Conservation (phyloP, 176 grass and related monocot genomes). For the Tillandsia leiboldiana region DNA sequence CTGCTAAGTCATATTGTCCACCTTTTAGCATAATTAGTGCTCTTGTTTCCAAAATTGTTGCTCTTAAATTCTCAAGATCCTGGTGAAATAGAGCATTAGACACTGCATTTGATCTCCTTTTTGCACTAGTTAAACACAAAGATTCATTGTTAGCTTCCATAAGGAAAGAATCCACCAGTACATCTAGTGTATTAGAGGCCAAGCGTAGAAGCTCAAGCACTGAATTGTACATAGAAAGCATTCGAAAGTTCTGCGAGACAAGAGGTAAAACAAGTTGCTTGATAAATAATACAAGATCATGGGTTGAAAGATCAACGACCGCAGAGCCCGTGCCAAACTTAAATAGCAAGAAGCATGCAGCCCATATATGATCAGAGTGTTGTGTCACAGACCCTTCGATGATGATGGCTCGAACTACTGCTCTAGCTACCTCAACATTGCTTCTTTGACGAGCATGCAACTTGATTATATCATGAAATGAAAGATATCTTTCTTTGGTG, state of each 20-base stretch:
- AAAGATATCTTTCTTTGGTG: slow-evolving; percentile 10
- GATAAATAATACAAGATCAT: slow-evolving; percentile 33
- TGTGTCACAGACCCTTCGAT: neutral
- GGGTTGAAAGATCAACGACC: slow-evolving; percentile 7
- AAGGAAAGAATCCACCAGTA: slow-evolving; percentile 24
- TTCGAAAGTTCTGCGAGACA: slow-evolving; percentile 9
- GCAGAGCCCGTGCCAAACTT: slow-evolving; percentile 19
- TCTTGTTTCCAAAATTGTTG: slow-evolving; percentile 34
- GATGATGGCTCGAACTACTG: slow-evolving; percentile 14
- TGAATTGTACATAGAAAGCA: slow-evolving; percentile 18
- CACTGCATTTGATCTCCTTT: neutral
- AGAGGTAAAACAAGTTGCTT: slow-evolving; percentile 14
- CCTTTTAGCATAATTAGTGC: slow-evolving; percentile 45
- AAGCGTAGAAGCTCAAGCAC: slow-evolving; percentile 41
- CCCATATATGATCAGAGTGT: slow-evolving; percentile 36
- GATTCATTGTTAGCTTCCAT: slow-evolving; percentile 2
- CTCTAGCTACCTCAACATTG: neutral
- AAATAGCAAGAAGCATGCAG: slow-evolving; percentile 43
- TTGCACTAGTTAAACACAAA: neutral
- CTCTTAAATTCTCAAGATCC: slow-evolving; percentile 24
- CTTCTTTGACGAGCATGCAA: slow-evolving; percentile 22
- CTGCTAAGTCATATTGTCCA: slow-evolving; percentile 26
- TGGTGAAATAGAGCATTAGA: slow-evolving; percentile 19
- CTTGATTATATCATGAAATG: slow-evolving; percentile 42
- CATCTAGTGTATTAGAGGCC: slow-evolving; percentile 21